Percentiles rank a stretch among this genome's conserved stretches.
Evolutionary conservation across 345 rosid genomes (phyloP).

Genomic region (Eucalyptus sp.): DNA sequence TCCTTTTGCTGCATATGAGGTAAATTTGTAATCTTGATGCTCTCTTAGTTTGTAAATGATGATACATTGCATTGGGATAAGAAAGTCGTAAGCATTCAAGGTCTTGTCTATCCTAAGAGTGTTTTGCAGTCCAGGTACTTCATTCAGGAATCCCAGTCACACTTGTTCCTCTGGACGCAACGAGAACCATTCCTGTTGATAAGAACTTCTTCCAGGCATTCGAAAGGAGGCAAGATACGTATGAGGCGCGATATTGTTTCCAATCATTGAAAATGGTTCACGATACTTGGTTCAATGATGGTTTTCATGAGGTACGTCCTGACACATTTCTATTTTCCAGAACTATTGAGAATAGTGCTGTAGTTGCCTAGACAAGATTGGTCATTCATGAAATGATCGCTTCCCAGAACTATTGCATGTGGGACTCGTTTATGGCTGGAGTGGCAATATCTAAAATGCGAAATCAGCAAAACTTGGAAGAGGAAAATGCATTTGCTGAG

Average conservation of each 20-base stretch:
- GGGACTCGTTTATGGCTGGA: conserved; percentile 82
- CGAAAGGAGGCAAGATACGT: conserved; percentile 42
- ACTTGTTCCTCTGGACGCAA: conserved; percentile 79
- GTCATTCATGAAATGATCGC: not conserved
- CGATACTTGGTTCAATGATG: conserved; percentile 51
- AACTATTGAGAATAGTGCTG: not conserved
- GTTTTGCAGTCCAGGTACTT: conserved; percentile 35
- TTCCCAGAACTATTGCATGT: conserved; percentile 74
- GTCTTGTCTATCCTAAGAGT: not conserved
- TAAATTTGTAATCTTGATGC: not conserved
- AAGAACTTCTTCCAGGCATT: conserved; percentile 48
- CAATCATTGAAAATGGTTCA: conserved; percentile 61
- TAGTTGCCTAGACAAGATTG: not conserved
- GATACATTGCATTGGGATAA: not conserved
- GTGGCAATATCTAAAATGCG: conserved; percentile 71
- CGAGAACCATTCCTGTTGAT: conserved; percentile 61
- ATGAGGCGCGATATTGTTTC: conserved; percentile 73
- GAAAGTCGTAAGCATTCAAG: not conserved
- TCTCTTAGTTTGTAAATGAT: not conserved
- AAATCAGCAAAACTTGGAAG: conserved; percentile 10
- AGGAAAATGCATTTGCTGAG: conserved; percentile 70
- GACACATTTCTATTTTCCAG: not conserved
- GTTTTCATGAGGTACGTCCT: conserved; percentile 40
- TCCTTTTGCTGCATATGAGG: conserved; percentile 91
- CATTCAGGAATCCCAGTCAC: conserved; percentile 86